These are phyloP conservation scores for Solanum gandarillasii DNA, from an alignment of 257 asterid species.

Conservation along the genomic window DNA sequence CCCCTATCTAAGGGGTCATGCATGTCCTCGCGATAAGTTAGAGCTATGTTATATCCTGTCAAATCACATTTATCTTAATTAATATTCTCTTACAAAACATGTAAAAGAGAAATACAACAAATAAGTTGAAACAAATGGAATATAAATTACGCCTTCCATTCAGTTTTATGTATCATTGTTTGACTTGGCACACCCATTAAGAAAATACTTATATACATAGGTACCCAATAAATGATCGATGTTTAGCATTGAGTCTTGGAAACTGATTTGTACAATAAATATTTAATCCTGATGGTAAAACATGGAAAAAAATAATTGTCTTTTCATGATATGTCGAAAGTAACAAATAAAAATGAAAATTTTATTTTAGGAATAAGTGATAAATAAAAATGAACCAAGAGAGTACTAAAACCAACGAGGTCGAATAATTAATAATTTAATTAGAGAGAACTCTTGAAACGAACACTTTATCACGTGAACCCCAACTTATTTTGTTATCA, in stretches of 20 bases:
- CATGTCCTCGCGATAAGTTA: neutral
- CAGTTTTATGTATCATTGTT: too few species aligned
- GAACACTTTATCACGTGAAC: constrained; percentile 25
- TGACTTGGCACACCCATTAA: too few species aligned
- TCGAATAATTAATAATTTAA: neutral
- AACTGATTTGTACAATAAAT: too few species aligned
- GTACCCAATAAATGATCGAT: too few species aligned
- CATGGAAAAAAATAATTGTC: neutral
- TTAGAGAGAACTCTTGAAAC: neutral
- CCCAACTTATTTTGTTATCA: neutral
- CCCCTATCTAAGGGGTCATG: neutral
- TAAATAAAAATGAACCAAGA: too few species aligned
- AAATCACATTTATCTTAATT: neutral
- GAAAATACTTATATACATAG: too few species aligned
- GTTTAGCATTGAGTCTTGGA: too few species aligned
- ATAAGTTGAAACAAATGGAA: neutral
- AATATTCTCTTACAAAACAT: neutral
- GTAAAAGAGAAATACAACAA: neutral
- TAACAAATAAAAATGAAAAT: too few species aligned
- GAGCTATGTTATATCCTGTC: neutral
- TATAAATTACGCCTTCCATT: neutral
- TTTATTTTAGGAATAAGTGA: neutral
- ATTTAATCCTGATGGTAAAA: too few species aligned
- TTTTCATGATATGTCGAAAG: neutral
- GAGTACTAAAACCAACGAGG: neutral